Evolutionary conservation across 2,329 filamentous ascomycete genomes (phyloP).

Genomic region (Colletotrichum kahawae): DNA sequence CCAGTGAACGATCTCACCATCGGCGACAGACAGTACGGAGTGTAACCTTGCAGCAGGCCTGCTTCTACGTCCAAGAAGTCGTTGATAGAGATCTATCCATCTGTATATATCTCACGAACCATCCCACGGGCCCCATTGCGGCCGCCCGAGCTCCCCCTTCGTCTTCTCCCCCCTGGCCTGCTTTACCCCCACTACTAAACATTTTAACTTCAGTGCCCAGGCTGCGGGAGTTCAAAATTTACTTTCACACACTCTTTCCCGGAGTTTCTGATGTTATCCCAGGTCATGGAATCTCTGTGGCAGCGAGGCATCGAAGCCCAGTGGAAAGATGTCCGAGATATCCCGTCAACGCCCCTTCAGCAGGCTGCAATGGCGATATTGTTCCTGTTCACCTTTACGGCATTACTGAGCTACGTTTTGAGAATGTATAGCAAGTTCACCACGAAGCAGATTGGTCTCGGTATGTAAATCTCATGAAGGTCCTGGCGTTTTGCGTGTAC

Average conservation of each 20-base stretch:
- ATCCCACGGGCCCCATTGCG: background rate
- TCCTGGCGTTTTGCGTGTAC: too few relatives aligned
- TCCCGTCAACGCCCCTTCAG: conserved; percentile 37
- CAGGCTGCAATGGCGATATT: conserved; percentile 31
- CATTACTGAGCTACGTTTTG: conserved; percentile 31
- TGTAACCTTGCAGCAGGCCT: background rate
- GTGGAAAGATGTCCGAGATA: conserved; percentile 27
- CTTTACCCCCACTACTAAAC: background rate
- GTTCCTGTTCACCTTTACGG: conserved; percentile 32
- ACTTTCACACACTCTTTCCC: background rate
- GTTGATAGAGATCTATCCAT: background rate
- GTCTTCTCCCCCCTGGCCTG: background rate
- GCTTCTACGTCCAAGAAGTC: background rate
- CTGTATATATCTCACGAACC: background rate
- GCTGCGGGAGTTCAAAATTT: background rate
- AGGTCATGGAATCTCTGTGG: background rate
- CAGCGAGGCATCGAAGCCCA: background rate
- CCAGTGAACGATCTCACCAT: background rate
- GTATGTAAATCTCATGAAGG: background rate
- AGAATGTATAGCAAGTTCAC: conserved; percentile 24
- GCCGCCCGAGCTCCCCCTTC: background rate
- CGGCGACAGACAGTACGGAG: background rate
- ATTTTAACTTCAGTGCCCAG: background rate
- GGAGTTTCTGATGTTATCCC: background rate
- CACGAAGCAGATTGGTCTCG: background rate